A percentile compares a stretch with the other conserved stretches of the same genome.
Conservation (phyloP, 768 basidiomycete genomes). For the Pisolithus albus region DNA sequence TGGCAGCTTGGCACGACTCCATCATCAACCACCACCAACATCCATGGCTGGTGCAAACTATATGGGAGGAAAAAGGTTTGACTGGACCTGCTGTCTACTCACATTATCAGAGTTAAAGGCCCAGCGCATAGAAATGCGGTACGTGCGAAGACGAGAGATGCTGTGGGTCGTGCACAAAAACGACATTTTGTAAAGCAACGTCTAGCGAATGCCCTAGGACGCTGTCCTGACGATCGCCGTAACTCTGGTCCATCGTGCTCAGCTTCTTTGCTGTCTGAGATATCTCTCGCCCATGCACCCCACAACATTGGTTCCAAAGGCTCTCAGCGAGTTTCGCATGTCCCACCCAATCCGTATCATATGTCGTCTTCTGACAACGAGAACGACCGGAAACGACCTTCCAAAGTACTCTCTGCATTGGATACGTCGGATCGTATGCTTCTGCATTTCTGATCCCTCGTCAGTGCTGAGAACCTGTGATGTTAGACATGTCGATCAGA, state of each 20-base stretch:
- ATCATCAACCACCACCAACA: not conserved
- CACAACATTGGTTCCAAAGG: not conserved
- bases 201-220: constrained; percentile 40
- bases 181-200: constrained; percentile 56
- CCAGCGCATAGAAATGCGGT: constrained; percentile 43
- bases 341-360: constrained; percentile 4
- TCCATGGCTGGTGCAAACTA: constrained; percentile 65
- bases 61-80: constrained; percentile 66
- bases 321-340: not conserved
- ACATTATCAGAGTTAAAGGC: not conserved
- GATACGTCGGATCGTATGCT: constrained; percentile 24
- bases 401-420: constrained; percentile 20
- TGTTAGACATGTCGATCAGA: constrained; percentile 21
- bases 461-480: constrained; percentile 1
- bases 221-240: constrained; percentile 6
- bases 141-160: constrained; percentile 52
- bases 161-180: constrained; percentile 47
- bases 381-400: constrained; percentile 9
- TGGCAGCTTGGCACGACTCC: no score
- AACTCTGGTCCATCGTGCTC: constrained; percentile 1
- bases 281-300: constrained; percentile 23
- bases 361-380: constrained; percentile 2
- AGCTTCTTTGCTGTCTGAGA: constrained; percentile 14
- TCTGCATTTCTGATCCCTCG: constrained; percentile 1
- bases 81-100: not conserved